phyloP scores from a whole-genome alignment of 305 asterid species.

The Nicotiana rustica region DNA sequence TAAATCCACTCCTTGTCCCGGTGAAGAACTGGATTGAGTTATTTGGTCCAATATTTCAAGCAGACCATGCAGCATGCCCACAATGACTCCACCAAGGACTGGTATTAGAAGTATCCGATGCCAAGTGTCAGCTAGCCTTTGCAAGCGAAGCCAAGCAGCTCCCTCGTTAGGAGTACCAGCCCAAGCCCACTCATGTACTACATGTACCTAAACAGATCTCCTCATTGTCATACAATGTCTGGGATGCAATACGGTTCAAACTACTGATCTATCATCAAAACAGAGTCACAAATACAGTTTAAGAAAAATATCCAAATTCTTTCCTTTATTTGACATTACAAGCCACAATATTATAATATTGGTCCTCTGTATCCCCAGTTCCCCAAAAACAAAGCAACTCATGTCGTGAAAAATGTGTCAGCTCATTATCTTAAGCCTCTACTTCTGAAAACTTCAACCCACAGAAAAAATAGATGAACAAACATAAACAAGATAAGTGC shows the following conservation, averaged over 20 bases:
- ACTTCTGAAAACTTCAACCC: background rate
- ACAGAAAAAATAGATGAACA: background rate
- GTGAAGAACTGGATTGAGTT: constrained; percentile 64
- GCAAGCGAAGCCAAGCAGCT: constrained; percentile 95
- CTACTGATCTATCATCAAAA: constrained; percentile 22
- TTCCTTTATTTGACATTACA: background rate
- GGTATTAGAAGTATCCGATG: constrained; percentile 92
- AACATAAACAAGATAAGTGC: background rate
- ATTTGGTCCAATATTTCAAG: constrained; percentile 86
- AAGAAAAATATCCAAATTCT: background rate
- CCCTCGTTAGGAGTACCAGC: constrained; percentile 98
- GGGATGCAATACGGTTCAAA: background rate
- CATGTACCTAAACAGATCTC: constrained; percentile 70
- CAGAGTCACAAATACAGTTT: background rate
- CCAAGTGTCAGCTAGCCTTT: constrained; percentile 91
- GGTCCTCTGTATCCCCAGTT: background rate
- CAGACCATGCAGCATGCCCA: constrained; percentile 95
- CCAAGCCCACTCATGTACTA: constrained; percentile 97
- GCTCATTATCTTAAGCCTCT: background rate
- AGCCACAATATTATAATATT: background rate
- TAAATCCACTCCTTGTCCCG: constrained; percentile 83
- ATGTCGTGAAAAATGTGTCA: background rate
- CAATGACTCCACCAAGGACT: constrained; percentile 93
- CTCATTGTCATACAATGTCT: constrained; percentile 31
- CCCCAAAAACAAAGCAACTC: background rate